Conservation (phyloP, 495 filamentous ascomycete species). For the Annulohypoxylon stygium region DNA sequence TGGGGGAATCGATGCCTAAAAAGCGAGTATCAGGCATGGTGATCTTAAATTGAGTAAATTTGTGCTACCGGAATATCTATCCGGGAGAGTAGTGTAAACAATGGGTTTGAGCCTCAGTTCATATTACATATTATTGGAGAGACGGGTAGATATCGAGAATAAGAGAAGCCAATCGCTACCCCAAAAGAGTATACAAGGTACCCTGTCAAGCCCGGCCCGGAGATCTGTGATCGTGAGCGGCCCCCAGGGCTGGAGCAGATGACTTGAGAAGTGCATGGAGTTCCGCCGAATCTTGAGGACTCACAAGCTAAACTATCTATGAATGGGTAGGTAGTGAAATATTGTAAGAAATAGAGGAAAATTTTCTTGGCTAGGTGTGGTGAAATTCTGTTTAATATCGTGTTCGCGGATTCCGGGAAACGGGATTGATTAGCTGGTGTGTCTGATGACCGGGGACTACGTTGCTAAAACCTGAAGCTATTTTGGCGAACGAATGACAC, state of each 20-base stretch:
- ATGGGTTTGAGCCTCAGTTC: not conserved
- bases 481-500: not conserved
- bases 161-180: not conserved
- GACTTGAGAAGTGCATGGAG: not conserved
- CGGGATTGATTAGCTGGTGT: not conserved
- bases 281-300: too few species aligned
- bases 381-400: not conserved
- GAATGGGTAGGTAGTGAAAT: too few species aligned
- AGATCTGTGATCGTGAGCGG: not conserved
- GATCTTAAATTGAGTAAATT: not conserved
- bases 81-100: constrained; percentile 4
- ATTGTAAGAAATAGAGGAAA: not conserved
- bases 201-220: not conserved
- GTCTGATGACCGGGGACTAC: not conserved
- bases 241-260: not conserved
- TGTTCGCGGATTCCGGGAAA: not conserved
- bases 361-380: not conserved
- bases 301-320: too few species aligned
- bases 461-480: not conserved
- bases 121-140: not conserved
- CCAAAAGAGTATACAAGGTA: not conserved
- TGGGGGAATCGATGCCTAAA: not conserved
- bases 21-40: not conserved
- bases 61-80: not conserved
- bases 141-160: not conserved